phyloP scores from a whole-genome alignment of 495 filamentous ascomycete species.

The Darksidea phi region DNA sequence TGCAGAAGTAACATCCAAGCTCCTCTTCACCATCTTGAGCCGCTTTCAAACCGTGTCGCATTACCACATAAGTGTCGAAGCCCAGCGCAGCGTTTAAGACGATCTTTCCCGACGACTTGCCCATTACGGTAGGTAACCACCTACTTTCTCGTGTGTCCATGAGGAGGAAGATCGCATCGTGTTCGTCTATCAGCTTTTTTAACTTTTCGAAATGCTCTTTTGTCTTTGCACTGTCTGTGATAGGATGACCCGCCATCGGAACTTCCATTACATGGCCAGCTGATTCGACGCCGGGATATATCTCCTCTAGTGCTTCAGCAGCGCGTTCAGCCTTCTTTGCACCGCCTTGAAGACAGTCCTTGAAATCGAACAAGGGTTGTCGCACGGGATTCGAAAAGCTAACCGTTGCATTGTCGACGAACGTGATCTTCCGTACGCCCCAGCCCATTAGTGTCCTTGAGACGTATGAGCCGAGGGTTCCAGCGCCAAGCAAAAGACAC shows the following conservation, averaged over 20 bases:
- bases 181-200: conserved; percentile 71
- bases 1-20: conserved; percentile 96
- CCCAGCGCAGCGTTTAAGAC: conserved; percentile 95
- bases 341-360: conserved; percentile 83
- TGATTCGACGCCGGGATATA: conserved; percentile 86
- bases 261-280: conserved; percentile 77
- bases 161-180: conserved; percentile 90
- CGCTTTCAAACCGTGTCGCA: conserved; percentile 76
- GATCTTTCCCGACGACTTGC: conserved; percentile 85
- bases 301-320: conserved; percentile 75
- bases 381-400: conserved; percentile 98
- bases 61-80: conserved; percentile 94
- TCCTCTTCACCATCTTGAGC: conserved; percentile 55
- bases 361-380: conserved; percentile 86
- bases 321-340: conserved; percentile 80
- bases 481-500: conserved; percentile 91
- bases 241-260: conserved; percentile 91
- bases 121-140: conserved; percentile 98
- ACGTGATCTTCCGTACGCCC: conserved; percentile 96
- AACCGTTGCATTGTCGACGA: conserved; percentile 90
- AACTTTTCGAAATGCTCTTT: conserved; percentile 73
- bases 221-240: conserved; percentile 64
- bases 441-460: conserved; percentile 88
- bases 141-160: conserved; percentile 95
- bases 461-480: conserved; percentile 91